Percentiles rank a stretch among this genome's conserved stretches.
phyloP scores from a whole-genome alignment of 148 eudicot genomes.

The Vaccinium corymbosum region DNA sequence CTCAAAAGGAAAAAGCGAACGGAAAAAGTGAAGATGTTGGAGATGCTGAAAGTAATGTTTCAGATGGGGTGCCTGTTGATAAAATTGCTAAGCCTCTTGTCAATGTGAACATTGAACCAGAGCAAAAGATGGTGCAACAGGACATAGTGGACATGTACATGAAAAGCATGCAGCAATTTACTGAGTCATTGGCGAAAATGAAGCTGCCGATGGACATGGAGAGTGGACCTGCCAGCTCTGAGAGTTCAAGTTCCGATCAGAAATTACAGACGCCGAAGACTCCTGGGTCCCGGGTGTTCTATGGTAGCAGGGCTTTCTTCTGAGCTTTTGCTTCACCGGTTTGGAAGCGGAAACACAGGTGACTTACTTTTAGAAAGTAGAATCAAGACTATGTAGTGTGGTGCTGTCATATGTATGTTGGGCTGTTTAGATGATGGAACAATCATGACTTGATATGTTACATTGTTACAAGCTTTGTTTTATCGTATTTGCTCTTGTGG shows the following conservation, averaged over 20 bases:
- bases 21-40: conserved; percentile 32
- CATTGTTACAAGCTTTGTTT: conserved; percentile 29
- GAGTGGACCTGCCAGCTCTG: conserved; percentile 49
- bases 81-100: conserved; percentile 43
- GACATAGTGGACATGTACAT: conserved; percentile 90
- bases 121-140: conserved; percentile 74
- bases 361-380: conserved; percentile 50
- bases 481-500: conserved; percentile 23
- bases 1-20: conserved; percentile 26
- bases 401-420: conserved; percentile 32
- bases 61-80: conserved; percentile 23
- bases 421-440: conserved; percentile 24
- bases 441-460: conserved; percentile 22
- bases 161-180: conserved; percentile 96
- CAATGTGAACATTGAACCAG: conserved; percentile 52
- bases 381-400: conserved; percentile 34
- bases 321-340: conserved; percentile 31
- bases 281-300: conserved; percentile 64
- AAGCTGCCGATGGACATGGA: conserved; percentile 78
- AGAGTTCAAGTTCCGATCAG: conserved; percentile 58
- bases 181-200: conserved; percentile 81
- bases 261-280: conserved; percentile 56
- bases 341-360: conserved; percentile 29
- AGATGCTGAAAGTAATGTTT: conserved; percentile 38
- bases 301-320: conserved; percentile 95